Base-by-base conservation (phyloP, 306 rosid genomes). In the Notholithocarpus densiflorus region DNA sequence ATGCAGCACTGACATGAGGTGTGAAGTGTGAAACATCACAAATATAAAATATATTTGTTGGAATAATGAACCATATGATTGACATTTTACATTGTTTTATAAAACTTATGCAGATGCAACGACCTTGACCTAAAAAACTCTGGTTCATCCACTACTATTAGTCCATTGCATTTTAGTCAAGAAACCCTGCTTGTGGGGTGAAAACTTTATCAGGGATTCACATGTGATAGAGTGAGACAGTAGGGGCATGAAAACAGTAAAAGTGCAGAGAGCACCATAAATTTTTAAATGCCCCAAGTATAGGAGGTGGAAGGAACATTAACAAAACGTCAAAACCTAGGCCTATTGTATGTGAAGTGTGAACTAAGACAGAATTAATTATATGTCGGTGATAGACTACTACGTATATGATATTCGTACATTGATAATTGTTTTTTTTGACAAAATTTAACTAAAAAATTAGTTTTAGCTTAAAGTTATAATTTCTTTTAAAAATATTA, bases 111-210 rank as follows among this genome's bases (percentile, higher is more conserved):
- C 75, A 52, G 69, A 81, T 59, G 79, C 72, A 19, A 72, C 3
- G 73, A 61, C 74, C 54, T 61, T 73, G 82, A 76, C 79, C 71
- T 78, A 64, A 45, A 65, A 40, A 40, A 40, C 45, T 51, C 20
- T 29, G 2, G 74, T 70, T 84, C 80, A 65, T 77, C 73, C 81
- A 65, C 85, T 74, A 48, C n/a, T 37, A 74, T 37, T 72, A 71
- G 27, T 72, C 53, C 53, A 12, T 48, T 0, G 53, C 53, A 10
- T 48, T 15, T 23, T 24, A 65, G 83, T 84, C 90, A 84, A 82
- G 24, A 13, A 31, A 65, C 5, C 40, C 45, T 65, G 6, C 29
- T 23, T 4, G 66, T 23, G 19, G 29, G 32, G 13, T 23, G 4
- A 26, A 59, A 59, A 12, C 66, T 7, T 21, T 59, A 0, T 23